Evolutionary conservation across 2,329 filamentous ascomycete species (phyloP), one percentile per base, ranked within the genome.

Genomic region (Macrophomina tecta): DNA sequence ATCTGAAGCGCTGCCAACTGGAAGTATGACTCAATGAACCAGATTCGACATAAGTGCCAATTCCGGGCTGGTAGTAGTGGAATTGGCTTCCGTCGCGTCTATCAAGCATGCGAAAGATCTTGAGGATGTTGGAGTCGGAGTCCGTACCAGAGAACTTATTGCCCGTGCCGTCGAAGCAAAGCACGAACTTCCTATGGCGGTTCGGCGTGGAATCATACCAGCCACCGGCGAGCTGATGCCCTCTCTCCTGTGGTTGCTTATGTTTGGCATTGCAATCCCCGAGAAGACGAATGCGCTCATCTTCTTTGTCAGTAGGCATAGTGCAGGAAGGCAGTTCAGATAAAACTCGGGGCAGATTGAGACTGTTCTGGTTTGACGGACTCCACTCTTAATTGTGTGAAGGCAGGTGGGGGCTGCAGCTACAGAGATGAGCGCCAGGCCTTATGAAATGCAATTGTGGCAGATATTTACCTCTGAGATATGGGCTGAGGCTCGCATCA

Each of bases 31-130:
- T 85, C 51, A 90, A 79, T 8, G 84, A 86, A 11, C 81, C 84
- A 0, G 87, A 87, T 1, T 89, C 83, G 36, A 91, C 85, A 71
- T 92, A 93, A 0, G 90, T 92, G 14, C 90, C 90, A 69, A 93
- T 92, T 8, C 90, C 90, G 11, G 72, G 67, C 61, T 72, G 71
- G 32, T 72, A 72, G 36, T 72, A 72, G 45, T 69, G 68, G 53
- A 67, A 71, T 40, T 72, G 70, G 7, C 36, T 51, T 1, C 67
- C 49, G n/a, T 64, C 64, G n/a, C 65, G 61, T 7, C 71, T 68
- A 40, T 71, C 69, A 36, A 72, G 64, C 51, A 69, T 69, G 14
- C 70, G 64, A 53, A 69, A 72, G 2, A 72, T 66, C 30, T 72
- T 72, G 56, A 72, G 67, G 32, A 72, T 68, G 49, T 72, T 72